Evolutionary conservation across 2,329 filamentous ascomycete species (phyloP).

Genomic region (Calonectria crousiana): DNA sequence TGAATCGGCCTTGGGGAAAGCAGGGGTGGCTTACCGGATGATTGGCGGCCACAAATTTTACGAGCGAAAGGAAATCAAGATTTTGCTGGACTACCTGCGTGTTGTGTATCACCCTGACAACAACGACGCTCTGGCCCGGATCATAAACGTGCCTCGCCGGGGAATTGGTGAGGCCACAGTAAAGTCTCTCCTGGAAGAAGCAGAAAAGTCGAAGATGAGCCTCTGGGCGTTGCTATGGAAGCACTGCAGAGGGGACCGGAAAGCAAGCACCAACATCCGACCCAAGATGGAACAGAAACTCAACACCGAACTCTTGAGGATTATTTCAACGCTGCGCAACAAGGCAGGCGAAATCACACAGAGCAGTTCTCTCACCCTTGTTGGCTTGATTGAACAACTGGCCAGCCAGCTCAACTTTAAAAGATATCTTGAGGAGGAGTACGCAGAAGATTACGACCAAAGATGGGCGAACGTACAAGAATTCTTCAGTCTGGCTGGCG

Average conservation of each 20-base stretch:
- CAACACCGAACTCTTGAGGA: slow-evolving; percentile 61
- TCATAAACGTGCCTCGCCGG: slow-evolving; percentile 87
- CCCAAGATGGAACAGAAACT: slow-evolving; percentile 66
- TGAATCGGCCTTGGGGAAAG: slow-evolving; percentile 83
- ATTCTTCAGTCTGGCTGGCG: slow-evolving; percentile 81
- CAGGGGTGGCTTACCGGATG: slow-evolving; percentile 91
- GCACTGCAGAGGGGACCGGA: slow-evolving; percentile 64
- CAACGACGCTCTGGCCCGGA: slow-evolving; percentile 85
- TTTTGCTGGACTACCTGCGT: slow-evolving; percentile 88
- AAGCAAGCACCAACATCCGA: slow-evolving; percentile 62
- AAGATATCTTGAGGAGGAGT: slow-evolving; percentile 77
- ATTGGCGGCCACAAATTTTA: slow-evolving; percentile 92
- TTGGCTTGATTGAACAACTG: slow-evolving; percentile 64
- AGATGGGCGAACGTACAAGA: slow-evolving; percentile 93
- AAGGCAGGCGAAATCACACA: slow-evolving; percentile 45
- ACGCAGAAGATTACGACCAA: slow-evolving; percentile 80
- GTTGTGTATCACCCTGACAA: slow-evolving; percentile 87
- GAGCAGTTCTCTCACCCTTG: slow-evolving; percentile 51
- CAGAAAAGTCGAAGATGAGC: slow-evolving; percentile 75
- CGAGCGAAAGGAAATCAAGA: slow-evolving; percentile 89
- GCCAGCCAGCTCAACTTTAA: slow-evolving; percentile 78
- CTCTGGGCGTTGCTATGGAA: slow-evolving; percentile 80
- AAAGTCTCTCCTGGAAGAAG: slow-evolving; percentile 80
- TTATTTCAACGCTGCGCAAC: slow-evolving; percentile 51
- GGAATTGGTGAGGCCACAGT: slow-evolving; percentile 85